Base-by-base conservation (phyloP, 345 rosid genomes). In the Erucastrum elatum region DNA sequence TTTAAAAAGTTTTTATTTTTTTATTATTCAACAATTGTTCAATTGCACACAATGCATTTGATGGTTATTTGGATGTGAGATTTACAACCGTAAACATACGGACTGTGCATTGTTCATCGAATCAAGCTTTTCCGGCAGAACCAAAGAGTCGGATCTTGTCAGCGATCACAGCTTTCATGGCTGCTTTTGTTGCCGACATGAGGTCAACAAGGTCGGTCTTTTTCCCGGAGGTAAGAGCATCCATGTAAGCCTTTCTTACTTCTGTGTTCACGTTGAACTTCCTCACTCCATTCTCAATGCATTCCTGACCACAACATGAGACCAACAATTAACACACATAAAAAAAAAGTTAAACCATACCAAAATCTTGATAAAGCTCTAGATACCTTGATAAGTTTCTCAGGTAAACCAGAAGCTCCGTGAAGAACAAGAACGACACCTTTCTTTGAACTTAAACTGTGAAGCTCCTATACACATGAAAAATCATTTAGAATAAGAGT, bases 201-300 rank as follows among this genome's bases (percentile, higher is more conserved):
- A 90, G 84, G 75, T 88, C 82, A 55, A 94, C 93, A 13, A 94
- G 83, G 70, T 91, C 98, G 4, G 87, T 89, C 82, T 83, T 81
- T 29, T 74, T 70, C 2, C 84, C 87, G 37, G 60, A 78, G 77
- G 66, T 81, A 60, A 94, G 82, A 44, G 92, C 82, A 11, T 92
- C 90, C 90, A 88, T 83, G 84, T 90, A 94, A 8, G 97, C 98
- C 71, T 84, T 87, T 59, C 97, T 85, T 63, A 94, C 85, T 83
- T 94, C 98, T 0, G 98, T 94, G 86, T 94, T 92, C 49, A 94
- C 97, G 15, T 91, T 92, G 84, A 94, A 92, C 88, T 92, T 94
- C 61, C 90, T 90, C 79, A 92, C 90, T 4, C 98, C 97, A 12
- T 79, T 84, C 68, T 86, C 88, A 46, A 91, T 91, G 77, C 97